Percentiles rank a stretch among this genome's conserved stretches.
phyloP scores from a whole-genome alignment of 164 flowering plant species.

The Protea cynaroides region DNA sequence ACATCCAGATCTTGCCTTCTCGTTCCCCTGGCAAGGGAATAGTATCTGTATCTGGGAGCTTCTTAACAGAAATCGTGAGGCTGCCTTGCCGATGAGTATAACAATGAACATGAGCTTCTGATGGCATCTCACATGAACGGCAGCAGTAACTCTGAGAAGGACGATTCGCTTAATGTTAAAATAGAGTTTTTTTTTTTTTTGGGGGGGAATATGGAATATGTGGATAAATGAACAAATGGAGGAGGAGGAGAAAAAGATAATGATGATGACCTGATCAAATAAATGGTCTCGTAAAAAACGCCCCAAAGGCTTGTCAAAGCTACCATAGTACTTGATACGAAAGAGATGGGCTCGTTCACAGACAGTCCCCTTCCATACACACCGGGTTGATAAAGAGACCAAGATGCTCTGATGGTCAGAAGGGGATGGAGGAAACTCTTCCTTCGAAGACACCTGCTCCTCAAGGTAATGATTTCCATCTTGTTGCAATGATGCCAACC shows the following conservation, averaged over 20 bases:
- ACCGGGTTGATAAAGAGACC: constrained; percentile 86
- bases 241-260: not conserved
- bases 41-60: constrained; percentile 61
- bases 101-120: constrained; percentile 98
- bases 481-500: constrained; percentile 31
- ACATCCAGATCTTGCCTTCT: constrained; percentile 99
- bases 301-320: constrained; percentile 91
- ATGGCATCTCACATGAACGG: constrained; percentile 84
- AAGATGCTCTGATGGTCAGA: constrained; percentile 94
- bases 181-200: no score
- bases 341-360: constrained; percentile 90
- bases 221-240: not conserved
- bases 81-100: constrained; percentile 95
- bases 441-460: constrained; percentile 43
- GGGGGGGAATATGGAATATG: not conserved
- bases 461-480: constrained; percentile 27
- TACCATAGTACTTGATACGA: constrained; percentile 94
- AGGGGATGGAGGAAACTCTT: constrained; percentile 89
- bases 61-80: constrained; percentile 93
- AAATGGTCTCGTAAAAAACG: constrained; percentile 81
- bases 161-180: constrained; percentile 10
- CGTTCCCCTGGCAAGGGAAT: constrained; percentile 70
- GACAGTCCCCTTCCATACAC: constrained; percentile 96
- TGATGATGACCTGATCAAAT: constrained; percentile 67
- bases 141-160: constrained; percentile 61